A percentile compares a stretch with the other conserved stretches of the same genome.
These are phyloP conservation scores for Chrysosporium keratinophilum DNA, from an alignment of 2,329 filamentous ascomycete species.

Conservation along the genomic window DNA sequence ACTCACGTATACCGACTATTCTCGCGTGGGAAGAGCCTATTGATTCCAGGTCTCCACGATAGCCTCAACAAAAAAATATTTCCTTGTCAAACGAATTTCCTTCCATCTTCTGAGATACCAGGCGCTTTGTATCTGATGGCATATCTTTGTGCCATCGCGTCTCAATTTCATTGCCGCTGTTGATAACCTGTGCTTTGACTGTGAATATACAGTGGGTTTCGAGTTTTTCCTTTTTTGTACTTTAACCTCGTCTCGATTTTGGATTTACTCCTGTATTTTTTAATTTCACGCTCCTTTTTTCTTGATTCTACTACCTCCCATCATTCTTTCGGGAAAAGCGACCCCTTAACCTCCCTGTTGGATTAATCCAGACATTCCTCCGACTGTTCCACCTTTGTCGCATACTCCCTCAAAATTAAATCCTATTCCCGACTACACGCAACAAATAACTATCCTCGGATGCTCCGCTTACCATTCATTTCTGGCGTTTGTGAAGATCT, in stretches of 20 bases:
- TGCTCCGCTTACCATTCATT: background rate
- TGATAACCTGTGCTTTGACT: background rate
- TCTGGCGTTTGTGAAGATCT: background rate
- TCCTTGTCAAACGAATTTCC: constrained; percentile 7
- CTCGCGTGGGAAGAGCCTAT: constrained; percentile 9
- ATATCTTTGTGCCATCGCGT: background rate
- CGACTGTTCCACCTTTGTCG: background rate
- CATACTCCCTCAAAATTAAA: background rate
- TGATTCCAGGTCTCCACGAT: background rate
- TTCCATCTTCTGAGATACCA: constrained; percentile 6
- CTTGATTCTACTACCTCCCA: too few species aligned
- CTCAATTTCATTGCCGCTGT: background rate
- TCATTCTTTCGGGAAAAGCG: too few species aligned
- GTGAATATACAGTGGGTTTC: too few species aligned
- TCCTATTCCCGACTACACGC: too few species aligned
- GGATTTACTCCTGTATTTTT: too few species aligned
- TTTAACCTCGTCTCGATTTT: too few species aligned
- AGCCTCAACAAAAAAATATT: background rate
- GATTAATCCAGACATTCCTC: background rate
- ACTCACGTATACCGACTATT: constrained; percentile 25
- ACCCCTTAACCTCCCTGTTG: too few species aligned
- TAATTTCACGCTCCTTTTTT: too few species aligned
- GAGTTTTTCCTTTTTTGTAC: too few species aligned
- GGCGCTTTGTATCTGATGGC: background rate
- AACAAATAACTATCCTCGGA: too few species aligned